These are phyloP conservation scores for Danielozyma ontarioensis DNA, from an alignment of 805 yeast genomes.

Conservation along the genomic window DNA sequence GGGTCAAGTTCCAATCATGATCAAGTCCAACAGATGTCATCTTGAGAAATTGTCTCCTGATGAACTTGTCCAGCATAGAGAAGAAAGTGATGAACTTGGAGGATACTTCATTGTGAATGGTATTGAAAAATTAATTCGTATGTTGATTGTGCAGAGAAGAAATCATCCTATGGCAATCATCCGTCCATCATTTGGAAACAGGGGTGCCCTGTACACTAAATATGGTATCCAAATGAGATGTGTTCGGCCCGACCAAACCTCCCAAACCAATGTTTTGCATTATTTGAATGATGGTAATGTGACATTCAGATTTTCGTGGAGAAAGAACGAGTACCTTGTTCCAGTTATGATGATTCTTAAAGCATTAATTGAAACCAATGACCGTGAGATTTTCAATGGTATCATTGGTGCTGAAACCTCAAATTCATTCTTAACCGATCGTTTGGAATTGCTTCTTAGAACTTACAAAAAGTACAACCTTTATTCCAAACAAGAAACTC, in stretches of 20 bases:
- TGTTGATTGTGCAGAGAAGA: conserved; percentile 96
- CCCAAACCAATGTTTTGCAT: conserved; percentile 96
- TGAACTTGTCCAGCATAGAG: conserved; percentile 71
- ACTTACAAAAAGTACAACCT: conserved; percentile 79
- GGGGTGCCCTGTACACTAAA: conserved; percentile 86
- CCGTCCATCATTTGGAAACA: conserved; percentile 88
- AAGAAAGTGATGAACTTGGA: conserved; percentile 93
- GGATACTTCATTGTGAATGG: conserved; percentile 96
- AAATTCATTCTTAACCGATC: conserved; percentile 95
- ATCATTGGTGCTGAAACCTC: conserved; percentile 83
- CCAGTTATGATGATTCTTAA: conserved; percentile 91
- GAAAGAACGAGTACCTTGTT: conserved; percentile 89
- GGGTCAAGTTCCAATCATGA: conserved; percentile 89
- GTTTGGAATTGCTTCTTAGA: conserved; percentile 88
- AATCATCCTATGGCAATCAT: conserved; percentile 97
- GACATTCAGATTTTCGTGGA: conserved; percentile 95
- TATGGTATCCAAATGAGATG: conserved; percentile 92
- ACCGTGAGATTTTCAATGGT: conserved; percentile 93
- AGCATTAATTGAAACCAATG: conserved; percentile 86
- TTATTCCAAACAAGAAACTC: conserved; percentile 78
- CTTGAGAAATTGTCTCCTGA: conserved; percentile 77
- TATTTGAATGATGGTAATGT: conserved; percentile 94
- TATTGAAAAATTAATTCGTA: conserved; percentile 91
- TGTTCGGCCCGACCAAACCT: conserved; percentile 95
- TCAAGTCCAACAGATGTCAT: conserved; percentile 88